Conservation (phyloP, 2,329 filamentous ascomycete genomes). For the Ilyonectria mors-panacis region DNA sequence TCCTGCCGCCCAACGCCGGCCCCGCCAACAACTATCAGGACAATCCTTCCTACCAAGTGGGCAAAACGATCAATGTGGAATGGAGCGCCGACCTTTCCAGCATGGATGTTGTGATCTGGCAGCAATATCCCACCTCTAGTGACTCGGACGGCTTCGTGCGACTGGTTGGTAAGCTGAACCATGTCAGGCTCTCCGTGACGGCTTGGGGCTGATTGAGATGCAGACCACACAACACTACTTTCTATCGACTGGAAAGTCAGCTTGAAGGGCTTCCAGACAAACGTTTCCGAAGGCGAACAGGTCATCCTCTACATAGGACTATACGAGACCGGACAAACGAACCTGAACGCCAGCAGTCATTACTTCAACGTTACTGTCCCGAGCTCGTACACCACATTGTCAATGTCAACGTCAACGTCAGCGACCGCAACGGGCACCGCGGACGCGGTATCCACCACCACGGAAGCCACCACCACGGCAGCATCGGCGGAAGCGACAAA, state of each 20-base stretch:
- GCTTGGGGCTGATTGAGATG: neutral
- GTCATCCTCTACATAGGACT: slow-evolving; percentile 41
- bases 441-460: slow-evolving; percentile 16
- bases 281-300: slow-evolving; percentile 27
- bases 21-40: slow-evolving; percentile 36
- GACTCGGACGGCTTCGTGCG: neutral
- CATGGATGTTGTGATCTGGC: slow-evolving; percentile 42
- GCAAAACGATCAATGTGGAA: slow-evolving; percentile 44
- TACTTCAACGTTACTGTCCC: slow-evolving; percentile 43
- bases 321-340: slow-evolving; percentile 27
- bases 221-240: slow-evolving; percentile 41
- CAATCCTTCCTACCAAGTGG: slow-evolving; percentile 41
- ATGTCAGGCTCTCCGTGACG: neutral
- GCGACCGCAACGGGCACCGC: neutral
- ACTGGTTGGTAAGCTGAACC: neutral
- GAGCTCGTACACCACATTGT: neutral
- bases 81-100: slow-evolving; percentile 40
- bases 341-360: slow-evolving; percentile 33
- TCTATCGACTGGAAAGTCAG: slow-evolving; percentile 38
- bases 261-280: slow-evolving; percentile 30
- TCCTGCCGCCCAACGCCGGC: slow-evolving; percentile 8
- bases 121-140: slow-evolving; percentile 40
- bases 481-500: neutral
- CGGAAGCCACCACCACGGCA: neutral
- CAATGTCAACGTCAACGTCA: slow-evolving; percentile 17